These are phyloP conservation scores for Trichophyton schoenleinii DNA, from an alignment of 2,329 filamentous ascomycete species.

Conservation along the genomic window DNA sequence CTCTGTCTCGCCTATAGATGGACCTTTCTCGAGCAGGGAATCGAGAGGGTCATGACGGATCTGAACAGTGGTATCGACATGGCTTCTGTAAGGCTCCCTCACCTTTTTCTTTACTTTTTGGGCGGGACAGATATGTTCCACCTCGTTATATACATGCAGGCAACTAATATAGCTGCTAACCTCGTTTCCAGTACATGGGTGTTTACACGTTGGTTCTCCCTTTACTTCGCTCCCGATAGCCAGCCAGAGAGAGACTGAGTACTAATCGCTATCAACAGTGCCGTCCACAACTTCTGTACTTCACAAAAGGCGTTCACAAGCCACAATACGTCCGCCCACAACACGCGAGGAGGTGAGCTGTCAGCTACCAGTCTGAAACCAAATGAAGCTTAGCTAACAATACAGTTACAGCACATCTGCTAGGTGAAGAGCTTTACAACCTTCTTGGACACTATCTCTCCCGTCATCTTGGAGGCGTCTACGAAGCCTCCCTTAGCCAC, in stretches of 20 bases:
- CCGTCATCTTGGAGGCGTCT: constrained; percentile 59
- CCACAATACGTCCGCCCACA: constrained; percentile 36
- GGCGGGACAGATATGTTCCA: neutral
- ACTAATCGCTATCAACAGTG: constrained; percentile 35
- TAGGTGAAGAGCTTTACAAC: constrained; percentile 92
- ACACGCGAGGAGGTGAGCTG: constrained; percentile 58
- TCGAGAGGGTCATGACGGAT: constrained; percentile 86
- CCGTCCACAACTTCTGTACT: constrained; percentile 98
- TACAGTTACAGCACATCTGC: constrained; percentile 58
- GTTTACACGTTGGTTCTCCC: constrained; percentile 62
- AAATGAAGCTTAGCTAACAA: constrained; percentile 6
- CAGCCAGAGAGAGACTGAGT: neutral
- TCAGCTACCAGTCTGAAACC: constrained; percentile 6
- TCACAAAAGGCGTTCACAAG: constrained; percentile 78
- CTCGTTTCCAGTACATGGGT: constrained; percentile 63
- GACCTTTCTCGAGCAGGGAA: constrained; percentile 76
- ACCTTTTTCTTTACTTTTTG: too few species aligned
- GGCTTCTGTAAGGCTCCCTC: constrained; percentile 51
- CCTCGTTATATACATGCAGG: neutral
- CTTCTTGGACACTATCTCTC: constrained; percentile 79
- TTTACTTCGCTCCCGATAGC: constrained; percentile 2
- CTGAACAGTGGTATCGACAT: constrained; percentile 88
- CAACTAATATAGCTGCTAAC: neutral
- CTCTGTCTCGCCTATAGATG: constrained; percentile 47
- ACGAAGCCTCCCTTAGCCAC: constrained; percentile 61